These are phyloP conservation scores for Trypanosoma melophagium DNA, from an alignment of 208 protist species.

Conservation along the genomic window DNA sequence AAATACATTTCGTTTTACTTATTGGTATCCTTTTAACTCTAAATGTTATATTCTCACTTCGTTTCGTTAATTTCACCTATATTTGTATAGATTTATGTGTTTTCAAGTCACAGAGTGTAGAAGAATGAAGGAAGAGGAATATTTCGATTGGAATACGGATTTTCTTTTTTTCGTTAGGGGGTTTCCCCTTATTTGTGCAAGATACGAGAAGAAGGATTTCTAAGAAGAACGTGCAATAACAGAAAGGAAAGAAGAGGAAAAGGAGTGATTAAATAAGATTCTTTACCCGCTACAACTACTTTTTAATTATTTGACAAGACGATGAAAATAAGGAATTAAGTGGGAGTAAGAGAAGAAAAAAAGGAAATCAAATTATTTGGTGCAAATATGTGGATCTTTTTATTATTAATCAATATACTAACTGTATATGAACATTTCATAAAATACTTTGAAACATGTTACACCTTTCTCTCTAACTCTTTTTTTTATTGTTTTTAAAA, in stretches of 20 bases:
- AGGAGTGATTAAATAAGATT: neutral
- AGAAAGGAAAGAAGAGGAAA: neutral
- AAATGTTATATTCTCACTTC: neutral
- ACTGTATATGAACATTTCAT: too few relatives aligned
- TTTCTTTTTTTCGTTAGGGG: slow-evolving; percentile 2
- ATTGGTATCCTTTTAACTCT: too few relatives aligned
- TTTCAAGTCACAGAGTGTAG: too few relatives aligned
- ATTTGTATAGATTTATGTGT: neutral
- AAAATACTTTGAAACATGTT: neutral
- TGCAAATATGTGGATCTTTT: too few relatives aligned
- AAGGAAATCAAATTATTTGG: too few relatives aligned
- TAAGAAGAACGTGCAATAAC: too few relatives aligned
- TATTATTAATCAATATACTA: too few relatives aligned
- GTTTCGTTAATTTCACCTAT: slow-evolving; percentile 5
- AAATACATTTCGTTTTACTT: slow-evolving; percentile 13
- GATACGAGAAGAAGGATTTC: neutral
- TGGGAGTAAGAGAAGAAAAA: too few relatives aligned
- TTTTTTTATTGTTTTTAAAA: neutral
- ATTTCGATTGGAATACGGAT: neutral
- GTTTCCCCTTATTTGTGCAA: neutral
- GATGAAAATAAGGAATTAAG: too few relatives aligned
- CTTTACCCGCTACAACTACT: too few relatives aligned
- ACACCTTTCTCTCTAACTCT: neutral
- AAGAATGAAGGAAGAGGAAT: too few relatives aligned
- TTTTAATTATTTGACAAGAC: too few relatives aligned